Conservation (phyloP, 768 basidiomycete genomes). For the Calocybe gangraenosa region DNA sequence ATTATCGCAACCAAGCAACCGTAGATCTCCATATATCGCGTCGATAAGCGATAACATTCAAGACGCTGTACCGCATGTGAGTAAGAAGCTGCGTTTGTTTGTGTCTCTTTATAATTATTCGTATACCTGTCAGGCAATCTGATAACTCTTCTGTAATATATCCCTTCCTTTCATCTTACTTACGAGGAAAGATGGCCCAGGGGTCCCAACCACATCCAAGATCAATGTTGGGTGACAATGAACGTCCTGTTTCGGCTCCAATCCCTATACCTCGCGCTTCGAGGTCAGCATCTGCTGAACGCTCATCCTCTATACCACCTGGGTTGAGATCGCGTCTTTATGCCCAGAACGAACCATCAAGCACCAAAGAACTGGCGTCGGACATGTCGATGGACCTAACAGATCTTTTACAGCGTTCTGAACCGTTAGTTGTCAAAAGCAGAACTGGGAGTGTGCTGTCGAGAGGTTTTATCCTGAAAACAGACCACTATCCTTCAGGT, state of each 20-base stretch:
- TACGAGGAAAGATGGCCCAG: constrained; percentile 18
- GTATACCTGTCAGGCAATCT: no score
- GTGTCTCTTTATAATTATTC: no score
- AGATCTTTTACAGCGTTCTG: constrained; percentile 58
- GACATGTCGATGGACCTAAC: constrained; percentile 54
- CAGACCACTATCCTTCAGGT: constrained; percentile 85
- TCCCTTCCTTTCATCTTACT: no score
- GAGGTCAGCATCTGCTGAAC: constrained; percentile 11
- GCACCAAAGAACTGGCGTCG: constrained; percentile 13
- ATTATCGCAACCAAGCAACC: no score
- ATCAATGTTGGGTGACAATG: constrained; percentile 8
- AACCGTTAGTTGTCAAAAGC: constrained; percentile 75
- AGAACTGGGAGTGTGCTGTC: constrained; percentile 80
- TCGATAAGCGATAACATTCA: no score
- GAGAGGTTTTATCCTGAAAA: constrained; percentile 91
- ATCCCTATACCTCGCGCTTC: constrained; percentile 15
- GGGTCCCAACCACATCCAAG: constrained; percentile 2
- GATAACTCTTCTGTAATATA: no score
- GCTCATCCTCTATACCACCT: constrained; percentile 13
- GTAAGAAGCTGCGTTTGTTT: no score
- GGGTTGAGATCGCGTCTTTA: constrained; percentile 8
- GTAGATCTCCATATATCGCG: no score
- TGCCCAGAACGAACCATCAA: constrained; percentile 9
- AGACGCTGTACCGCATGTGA: no score
- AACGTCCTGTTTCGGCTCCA: constrained; percentile 14